Evolutionary conservation across 192 early-diverging fungal species (phyloP), one percentile per base, ranked within the genome.

Genomic region (Coemansia sp.): DNA sequence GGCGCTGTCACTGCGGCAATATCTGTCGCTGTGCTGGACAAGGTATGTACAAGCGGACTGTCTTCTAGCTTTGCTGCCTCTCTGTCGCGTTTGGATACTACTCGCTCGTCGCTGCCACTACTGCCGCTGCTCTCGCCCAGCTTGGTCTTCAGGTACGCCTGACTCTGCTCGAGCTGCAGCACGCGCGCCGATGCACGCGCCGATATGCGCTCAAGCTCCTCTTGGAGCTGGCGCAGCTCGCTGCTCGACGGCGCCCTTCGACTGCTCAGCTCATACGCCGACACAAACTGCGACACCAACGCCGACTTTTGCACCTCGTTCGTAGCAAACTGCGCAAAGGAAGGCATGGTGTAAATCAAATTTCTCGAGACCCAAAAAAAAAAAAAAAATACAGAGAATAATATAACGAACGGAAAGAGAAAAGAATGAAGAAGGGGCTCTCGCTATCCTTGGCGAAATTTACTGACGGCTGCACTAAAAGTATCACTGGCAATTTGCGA

Each of bases 221-320:
- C 64, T n/a, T 61, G 69, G 20, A 82, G 63, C 60, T 76, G 70
- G 22, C 65, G 65, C 32, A 82, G 59, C 59, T 76, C 79, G 45
- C 54, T 53, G 0, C 68, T 25, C 5, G 59, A 61, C 39, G 54
- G 68, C n/a, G 58, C 59, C 57, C 25, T 68, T 43, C 60, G 43
- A 19, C 53, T 40, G 45, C 62, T 39, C 19, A 45, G 2, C 37
- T 60, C 62, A 31, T 74, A 38, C 14, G 35, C 29, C n/a, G 69
- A 61, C 24, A 69, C 15, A 36, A 81, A 71, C 12, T 74, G 70
- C 10, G 73, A 65, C 10, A 82, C n/a, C 7, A 62, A 32, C 17
- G 54, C 61, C 29, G 73, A 70, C 62, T 49, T 62, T 43, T 76
- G 79, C 39, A 76, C 58, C 39, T 76, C 79, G 36, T 54, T 43